Percentiles rank a stretch among this genome's conserved stretches.
Conservation (phyloP, 179 eudicot species). For the Corrigiola litoralis region DNA sequence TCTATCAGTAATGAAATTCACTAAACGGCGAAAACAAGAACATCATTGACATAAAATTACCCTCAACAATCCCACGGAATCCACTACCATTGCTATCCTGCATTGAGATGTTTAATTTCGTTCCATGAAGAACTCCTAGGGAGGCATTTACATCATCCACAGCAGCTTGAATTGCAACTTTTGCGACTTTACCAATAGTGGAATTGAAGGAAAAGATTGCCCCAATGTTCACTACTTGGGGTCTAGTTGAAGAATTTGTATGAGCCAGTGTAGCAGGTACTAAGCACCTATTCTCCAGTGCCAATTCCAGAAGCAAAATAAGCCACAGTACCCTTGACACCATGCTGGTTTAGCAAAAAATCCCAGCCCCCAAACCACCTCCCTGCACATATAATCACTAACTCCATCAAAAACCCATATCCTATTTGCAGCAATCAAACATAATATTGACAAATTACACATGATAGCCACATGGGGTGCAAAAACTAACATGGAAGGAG, state of each 20-base stretch:
- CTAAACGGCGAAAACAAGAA: background rate
- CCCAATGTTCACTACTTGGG: conserved; percentile 54
- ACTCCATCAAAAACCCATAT: too few relatives aligned
- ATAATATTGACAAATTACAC: too few relatives aligned
- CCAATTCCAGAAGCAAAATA: conserved; percentile 11
- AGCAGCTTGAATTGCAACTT: conserved; percentile 68
- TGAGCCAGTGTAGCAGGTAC: conserved; percentile 17
- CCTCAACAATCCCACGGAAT: conserved; percentile 52
- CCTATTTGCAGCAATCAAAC: too few relatives aligned
- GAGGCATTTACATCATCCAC: conserved; percentile 62
- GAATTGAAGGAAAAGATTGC: conserved; percentile 40
- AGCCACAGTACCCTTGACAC: conserved; percentile 16
- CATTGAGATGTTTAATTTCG: conserved; percentile 42
- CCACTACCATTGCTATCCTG: conserved; percentile 49
- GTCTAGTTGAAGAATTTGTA: conserved; percentile 37
- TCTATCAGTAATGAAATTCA: background rate
- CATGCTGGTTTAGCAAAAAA: conserved; percentile 8
- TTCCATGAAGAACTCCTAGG: conserved; percentile 50
- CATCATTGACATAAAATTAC: conserved; percentile 20
- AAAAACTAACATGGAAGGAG: too few relatives aligned
- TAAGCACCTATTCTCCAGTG: conserved; percentile 15
- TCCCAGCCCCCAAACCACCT: background rate
- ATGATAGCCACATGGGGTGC: too few relatives aligned
- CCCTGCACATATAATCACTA: too few relatives aligned
- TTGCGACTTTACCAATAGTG: conserved; percentile 60